A percentile compares a stretch with the other conserved stretches of the same genome.
phyloP scores from a whole-genome alignment of 129 eudicot genomes.

The Lactuca sativa region DNA sequence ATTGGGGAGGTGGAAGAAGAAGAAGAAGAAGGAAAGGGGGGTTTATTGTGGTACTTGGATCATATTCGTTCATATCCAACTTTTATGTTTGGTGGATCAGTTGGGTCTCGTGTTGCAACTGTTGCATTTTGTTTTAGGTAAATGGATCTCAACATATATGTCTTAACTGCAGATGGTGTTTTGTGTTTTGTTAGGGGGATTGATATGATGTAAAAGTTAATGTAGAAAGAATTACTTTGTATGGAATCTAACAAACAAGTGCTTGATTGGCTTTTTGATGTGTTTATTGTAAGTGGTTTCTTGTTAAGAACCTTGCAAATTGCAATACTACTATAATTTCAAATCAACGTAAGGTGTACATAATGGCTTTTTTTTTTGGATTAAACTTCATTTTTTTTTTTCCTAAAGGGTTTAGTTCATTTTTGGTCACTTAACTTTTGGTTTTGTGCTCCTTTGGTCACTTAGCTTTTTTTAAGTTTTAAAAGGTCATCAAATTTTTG shows the following conservation, averaged over 20 bases:
- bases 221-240: not conserved
- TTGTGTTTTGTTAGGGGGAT: not conserved
- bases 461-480: no score
- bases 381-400: no score
- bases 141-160: not conserved
- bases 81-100: slow-evolving; percentile 79
- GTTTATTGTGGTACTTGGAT: slow-evolving; percentile 54
- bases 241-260: not conserved
- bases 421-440: no score
- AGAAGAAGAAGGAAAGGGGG: not conserved
- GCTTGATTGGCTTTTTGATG: not conserved
- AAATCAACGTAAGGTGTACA: no score
- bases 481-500: no score
- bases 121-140: slow-evolving; percentile 59
- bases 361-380: no score
- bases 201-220: not conserved
- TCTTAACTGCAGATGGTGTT: not conserved
- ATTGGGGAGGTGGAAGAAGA: not conserved
- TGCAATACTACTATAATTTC: no score
- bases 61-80: slow-evolving; percentile 80
- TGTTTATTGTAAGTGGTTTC: not conserved
- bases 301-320: no score
- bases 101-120: slow-evolving; percentile 80
- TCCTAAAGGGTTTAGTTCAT: no score
- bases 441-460: no score